Evolutionary conservation across 2,329 filamentous ascomycete species (phyloP), one percentile per base, ranked within the genome.

Genomic region (Leptographium galeiforme): DNA sequence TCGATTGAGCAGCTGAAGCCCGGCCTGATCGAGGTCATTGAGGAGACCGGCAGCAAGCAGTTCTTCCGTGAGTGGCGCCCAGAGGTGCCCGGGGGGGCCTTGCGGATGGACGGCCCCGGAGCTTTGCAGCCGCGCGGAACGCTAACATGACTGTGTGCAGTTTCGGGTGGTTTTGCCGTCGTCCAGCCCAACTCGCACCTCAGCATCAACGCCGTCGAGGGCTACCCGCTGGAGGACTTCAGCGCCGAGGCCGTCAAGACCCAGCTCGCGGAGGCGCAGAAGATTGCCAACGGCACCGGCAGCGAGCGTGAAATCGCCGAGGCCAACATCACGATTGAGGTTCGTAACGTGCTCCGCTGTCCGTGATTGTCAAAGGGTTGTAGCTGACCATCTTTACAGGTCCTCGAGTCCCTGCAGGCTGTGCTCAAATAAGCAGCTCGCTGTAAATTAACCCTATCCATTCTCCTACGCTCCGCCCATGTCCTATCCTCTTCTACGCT

Each of bases 1-100:
- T 89, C 90, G 58, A 97, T 98, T 68, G 93, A 98, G 80, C 93
- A 98, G 79, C 80, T 98, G 72, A 95, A 94, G 82, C 90, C 93
- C 57, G 93, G 93, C 67, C 75, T 97, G 63, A 80, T 98, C 63
- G 91, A 97, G 79, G 79, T 98, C 67, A 82, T 97, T 62, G 91
- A 97, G 79, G 93, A 98, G 81, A 81, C 75, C 67, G 87, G 89
- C 67, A 78, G 70, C 86, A 98, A 98, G 83, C 88, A 94, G 75
- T 98, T 93, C 78, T 98, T 98, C 85, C 81, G 90, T 95, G 87
- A 64, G 89, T 83, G 30, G 19, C 5, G 14, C n/a, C 40, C 16
- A 18, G 16, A 41, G 10, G 11, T n/a, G 7, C n/a, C n/a, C 51
- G 52, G 46, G 55, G 56, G 14, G 25, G n/a, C n/a, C 16, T 36